Evolutionary conservation across 805 yeast genomes (phyloP).

Genomic region (Nakazawaea pomicola): DNA sequence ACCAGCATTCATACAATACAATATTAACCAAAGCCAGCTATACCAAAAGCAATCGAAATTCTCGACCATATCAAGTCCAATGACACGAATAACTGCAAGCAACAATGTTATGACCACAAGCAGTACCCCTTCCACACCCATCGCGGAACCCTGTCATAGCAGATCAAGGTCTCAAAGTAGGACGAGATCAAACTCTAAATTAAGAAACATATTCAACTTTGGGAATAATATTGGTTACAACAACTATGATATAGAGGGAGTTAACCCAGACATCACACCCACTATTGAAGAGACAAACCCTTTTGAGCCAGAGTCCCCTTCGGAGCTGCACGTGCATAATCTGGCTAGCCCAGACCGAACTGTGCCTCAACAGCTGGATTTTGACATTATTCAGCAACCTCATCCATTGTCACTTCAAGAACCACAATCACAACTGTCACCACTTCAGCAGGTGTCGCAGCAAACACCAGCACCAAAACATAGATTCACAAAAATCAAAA

Average conservation of each 20-base stretch:
- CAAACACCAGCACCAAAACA: constrained; percentile 17
- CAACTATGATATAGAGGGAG: constrained; percentile 4
- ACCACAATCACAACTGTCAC: background rate
- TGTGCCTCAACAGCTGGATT: background rate
- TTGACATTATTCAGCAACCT: background rate
- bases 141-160: background rate
- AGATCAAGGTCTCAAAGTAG: constrained; percentile 23
- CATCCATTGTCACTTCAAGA: too few relatives aligned
- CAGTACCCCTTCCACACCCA: constrained; percentile 11
- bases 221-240: constrained; percentile 23
- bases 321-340: too few relatives aligned
- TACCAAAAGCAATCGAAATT: background rate
- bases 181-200: constrained; percentile 35
- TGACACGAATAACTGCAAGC: background rate
- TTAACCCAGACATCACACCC: constrained; percentile 8
- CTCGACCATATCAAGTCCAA: too few relatives aligned
- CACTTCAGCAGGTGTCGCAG: background rate
- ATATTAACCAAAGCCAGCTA: background rate
- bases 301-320: too few relatives aligned
- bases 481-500: constrained; percentile 26
- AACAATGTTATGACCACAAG: constrained; percentile 15
- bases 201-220: constrained; percentile 34
- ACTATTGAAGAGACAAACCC: constrained; percentile 10
- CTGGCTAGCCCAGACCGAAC: too few relatives aligned
- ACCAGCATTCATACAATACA: too few relatives aligned